A percentile compares a stretch with the other conserved stretches of the same genome.
These are phyloP conservation scores for Citrus sp. DNA, from an alignment of 345 rosid species.

Conservation along the genomic window DNA sequence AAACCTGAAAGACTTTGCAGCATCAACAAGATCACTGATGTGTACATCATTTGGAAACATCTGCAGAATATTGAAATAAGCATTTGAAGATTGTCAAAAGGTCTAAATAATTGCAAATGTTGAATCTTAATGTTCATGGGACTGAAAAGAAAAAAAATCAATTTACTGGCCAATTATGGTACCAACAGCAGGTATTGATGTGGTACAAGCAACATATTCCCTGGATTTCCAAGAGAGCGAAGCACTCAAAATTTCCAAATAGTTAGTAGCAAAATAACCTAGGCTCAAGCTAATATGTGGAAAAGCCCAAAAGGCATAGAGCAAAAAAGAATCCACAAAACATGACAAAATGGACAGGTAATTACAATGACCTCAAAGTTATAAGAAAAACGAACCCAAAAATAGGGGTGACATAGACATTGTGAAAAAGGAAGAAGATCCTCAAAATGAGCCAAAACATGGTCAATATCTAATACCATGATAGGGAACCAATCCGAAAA, in stretches of 20 bases:
- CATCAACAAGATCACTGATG: slow-evolving; percentile 66
- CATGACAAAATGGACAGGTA: no score
- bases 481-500: not conserved
- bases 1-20: slow-evolving; percentile 76
- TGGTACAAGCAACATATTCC: not conserved
- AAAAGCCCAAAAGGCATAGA: not conserved
- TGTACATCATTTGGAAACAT: slow-evolving; percentile 77
- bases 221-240: not conserved
- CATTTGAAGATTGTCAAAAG: not conserved
- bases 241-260: not conserved
- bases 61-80: slow-evolving; percentile 33
- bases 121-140: not conserved
- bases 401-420: not conserved
- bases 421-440: not conserved
- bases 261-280: not conserved
- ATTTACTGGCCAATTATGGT: not conserved
- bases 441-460: not conserved
- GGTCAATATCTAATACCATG: not conserved
- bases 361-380: no score
- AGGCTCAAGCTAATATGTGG: not conserved
- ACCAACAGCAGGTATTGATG: not conserved
- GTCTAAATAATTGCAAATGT: not conserved
- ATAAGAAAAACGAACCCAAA: no score
- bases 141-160: not conserved
- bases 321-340: not conserved